Evolutionary conservation across 805 yeast genomes (phyloP).

Genomic region (Pichia phayaonensis): DNA sequence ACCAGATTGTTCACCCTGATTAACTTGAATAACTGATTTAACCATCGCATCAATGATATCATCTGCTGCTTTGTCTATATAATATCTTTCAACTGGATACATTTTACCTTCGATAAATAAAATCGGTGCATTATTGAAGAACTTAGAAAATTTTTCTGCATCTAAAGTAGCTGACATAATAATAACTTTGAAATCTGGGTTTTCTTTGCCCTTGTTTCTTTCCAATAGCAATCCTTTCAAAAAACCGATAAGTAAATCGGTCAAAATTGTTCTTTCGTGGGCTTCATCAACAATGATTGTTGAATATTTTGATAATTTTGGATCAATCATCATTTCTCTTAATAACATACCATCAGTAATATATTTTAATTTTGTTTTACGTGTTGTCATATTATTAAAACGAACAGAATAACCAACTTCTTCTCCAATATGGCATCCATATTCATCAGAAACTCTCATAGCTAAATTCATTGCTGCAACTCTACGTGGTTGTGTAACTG

Average conservation of each 20-base stretch:
- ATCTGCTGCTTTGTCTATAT: slow-evolving; percentile 56
- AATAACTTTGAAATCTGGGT: slow-evolving; percentile 50
- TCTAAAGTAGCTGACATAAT: slow-evolving; percentile 97
- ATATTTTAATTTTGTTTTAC: slow-evolving; percentile 66
- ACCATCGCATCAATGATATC: slow-evolving; percentile 79
- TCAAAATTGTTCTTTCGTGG: slow-evolving; percentile 89
- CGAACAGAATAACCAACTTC: slow-evolving; percentile 91
- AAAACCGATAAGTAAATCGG: slow-evolving; percentile 86
- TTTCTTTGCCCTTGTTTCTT: slow-evolving; percentile 36
- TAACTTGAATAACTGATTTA: slow-evolving; percentile 68
- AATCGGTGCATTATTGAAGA: slow-evolving; percentile 76
- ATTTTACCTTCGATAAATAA: slow-evolving; percentile 84
- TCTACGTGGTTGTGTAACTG: slow-evolving; percentile 95
- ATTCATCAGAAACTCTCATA: slow-evolving; percentile 83
- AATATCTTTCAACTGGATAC: slow-evolving; percentile 72
- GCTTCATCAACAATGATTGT: slow-evolving; percentile 91
- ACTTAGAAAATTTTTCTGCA: slow-evolving; percentile 76
- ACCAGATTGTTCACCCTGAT: slow-evolving; percentile 73
- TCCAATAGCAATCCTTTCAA: slow-evolving; percentile 53
- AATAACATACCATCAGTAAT: slow-evolving; percentile 96
- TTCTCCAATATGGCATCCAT: slow-evolving; percentile 67
- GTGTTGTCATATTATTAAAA: slow-evolving; percentile 62
- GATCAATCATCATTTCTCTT: slow-evolving; percentile 80
- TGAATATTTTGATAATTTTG: slow-evolving; percentile 53
- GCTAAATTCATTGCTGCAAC: slow-evolving; percentile 97